Evolutionary conservation across 2,329 filamentous ascomycete genomes (phyloP), one percentile per base, ranked within the genome.

Genomic region (Intubia oerlemansii): DNA sequence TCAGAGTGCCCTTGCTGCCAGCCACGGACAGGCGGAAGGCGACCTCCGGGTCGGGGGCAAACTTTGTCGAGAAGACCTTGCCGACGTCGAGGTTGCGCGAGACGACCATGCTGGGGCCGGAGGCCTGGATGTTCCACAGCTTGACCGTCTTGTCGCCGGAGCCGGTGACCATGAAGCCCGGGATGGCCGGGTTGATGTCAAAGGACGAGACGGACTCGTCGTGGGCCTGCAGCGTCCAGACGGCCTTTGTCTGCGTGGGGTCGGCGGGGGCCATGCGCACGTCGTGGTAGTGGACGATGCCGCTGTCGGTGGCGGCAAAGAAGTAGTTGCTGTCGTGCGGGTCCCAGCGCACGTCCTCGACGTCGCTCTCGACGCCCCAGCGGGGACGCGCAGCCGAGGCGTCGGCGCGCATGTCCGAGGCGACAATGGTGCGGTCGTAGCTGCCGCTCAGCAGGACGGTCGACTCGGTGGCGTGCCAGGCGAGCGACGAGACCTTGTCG

Each of bases 151-250:
- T 85, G 58, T 98, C 88, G 10, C 79, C 84, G 3, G 82, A 92
- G 4, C 84, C 88, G 1, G 88, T 95, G 10, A 70, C 88, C 52
- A 98, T 66, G 61, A 80, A 93, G 24, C 88, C 88, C 1, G 88
- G 85, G 34, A 98, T 81, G 28, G 72, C 58, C 4, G 73, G 63
- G 58, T 93, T 95, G 53, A 95, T 66, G 49, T 92, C 84, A 48
- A 98, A 93, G 1, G 81, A 73, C 7, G 82, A 91, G 25, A 95
- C 65, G 4, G 80, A 79, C 50, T 85, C 73, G 47, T 93, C 82
- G 55, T 98, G 88, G 11, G 88, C 88, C 54, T 98, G 88, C 29
- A 98, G 60, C 24, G 79, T 82, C 88, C 88, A 98, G 10, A 90
- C 66, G 0, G 88, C 69, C 51, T 90, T 93, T 38, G 74, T 81